Base-by-base conservation (phyloP, 2,329 filamentous ascomycete genomes). In the Colletotrichum sp. region DNA sequence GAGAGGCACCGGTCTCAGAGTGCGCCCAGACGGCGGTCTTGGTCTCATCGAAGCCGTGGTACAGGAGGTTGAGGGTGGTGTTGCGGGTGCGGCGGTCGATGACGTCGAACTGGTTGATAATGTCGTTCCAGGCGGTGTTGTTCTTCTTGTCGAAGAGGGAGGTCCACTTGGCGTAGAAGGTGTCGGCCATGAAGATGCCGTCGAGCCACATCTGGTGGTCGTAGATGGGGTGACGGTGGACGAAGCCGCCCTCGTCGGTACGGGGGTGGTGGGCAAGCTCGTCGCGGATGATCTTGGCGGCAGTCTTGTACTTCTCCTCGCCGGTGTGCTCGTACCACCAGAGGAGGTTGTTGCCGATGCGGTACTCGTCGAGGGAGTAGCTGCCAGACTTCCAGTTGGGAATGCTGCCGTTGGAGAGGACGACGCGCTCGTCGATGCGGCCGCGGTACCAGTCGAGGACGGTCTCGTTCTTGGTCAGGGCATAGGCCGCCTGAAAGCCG, bases 141-240 rank as follows among this genome's bases (percentile, higher is more conserved):
- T 87, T 87, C 57, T 80, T 78, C 3, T 77, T 74, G n/a, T 87
- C 83, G 77, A 86, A 87, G 26, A 83, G 76, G 10, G 78, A 77
- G 4, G 85, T 86, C 80, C 84, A 88, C 67, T 80, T 80, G 5
- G 86, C 85, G 72, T 87, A 88, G 80, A 88, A 88, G 7, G 82
- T 82, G 63, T 87, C 85, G 5, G 87, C 86, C 88, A 89, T 89
- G 81, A 85, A 90, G 39, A 89, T 88, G 4, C 90, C 90, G 78
- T 91, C 89, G 0, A 92, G 85, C 90, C 90, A 91, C 89, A 91
- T 91, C 79, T 91, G 88, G 78, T 90, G 85, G 16, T 84, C 85
- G 77, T 90, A 90, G 6, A 83, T 81, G 36, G 87, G 82, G 64
- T 36, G 39, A 5, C 82, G 79, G 78, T 91, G 90, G 89, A 89